Conservation (phyloP, 371 early-diverging fungal species). For the Zychaea mexicana region DNA sequence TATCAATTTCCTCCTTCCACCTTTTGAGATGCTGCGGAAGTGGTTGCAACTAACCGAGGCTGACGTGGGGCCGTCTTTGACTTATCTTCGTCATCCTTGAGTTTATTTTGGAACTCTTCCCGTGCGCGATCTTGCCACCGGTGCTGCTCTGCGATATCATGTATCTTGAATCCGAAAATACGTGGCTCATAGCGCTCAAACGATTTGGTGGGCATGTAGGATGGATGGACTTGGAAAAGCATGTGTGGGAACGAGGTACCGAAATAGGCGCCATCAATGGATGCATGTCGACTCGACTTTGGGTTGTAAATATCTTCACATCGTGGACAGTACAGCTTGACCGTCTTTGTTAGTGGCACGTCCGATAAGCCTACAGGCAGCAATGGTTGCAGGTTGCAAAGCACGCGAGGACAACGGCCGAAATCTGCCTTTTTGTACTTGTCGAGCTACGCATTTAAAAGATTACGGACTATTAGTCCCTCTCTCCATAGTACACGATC, state of each 20-base stretch:
- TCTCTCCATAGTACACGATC: too few species aligned
- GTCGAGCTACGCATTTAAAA: constrained; percentile 56
- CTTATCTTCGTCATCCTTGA: constrained; percentile 20
- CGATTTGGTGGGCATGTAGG: constrained; percentile 71
- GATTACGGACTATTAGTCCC: too few species aligned
- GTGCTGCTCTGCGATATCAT: constrained; percentile 83
- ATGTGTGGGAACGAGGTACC: constrained; percentile 98
- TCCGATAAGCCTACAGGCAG: constrained; percentile 94
- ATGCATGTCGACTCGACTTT: constrained; percentile 74
- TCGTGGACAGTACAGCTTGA: constrained; percentile 92
- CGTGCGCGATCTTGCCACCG: constrained; percentile 86
- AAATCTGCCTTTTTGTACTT: constrained; percentile 90
- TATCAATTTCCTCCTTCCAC: neutral
- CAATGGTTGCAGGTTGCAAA: constrained; percentile 82
- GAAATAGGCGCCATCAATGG: constrained; percentile 97
- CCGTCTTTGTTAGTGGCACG: constrained; percentile 75
- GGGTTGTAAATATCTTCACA: constrained; percentile 97
- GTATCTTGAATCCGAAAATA: constrained; percentile 96
- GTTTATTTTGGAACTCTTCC: constrained; percentile 56
- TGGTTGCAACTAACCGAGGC: constrained; percentile 1
- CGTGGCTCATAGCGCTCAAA: constrained; percentile 87
- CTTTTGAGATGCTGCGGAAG: neutral
- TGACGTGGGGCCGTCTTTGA: neutral
- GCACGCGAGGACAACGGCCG: constrained; percentile 94
- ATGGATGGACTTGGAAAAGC: constrained; percentile 91